Conservation (phyloP, 192 early-diverging fungal genomes). For the Rhizophagus sp. region DNA sequence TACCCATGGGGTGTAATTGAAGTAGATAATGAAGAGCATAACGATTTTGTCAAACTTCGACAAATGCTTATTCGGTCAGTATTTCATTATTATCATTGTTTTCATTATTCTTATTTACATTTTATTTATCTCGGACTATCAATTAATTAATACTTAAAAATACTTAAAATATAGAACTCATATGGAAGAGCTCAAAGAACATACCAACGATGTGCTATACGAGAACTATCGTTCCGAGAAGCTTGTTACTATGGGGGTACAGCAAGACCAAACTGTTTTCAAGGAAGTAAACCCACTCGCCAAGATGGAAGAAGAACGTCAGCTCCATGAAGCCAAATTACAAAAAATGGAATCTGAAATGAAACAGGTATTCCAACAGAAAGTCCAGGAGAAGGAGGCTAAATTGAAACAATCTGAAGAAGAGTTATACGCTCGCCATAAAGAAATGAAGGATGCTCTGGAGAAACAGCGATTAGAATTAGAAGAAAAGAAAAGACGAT, state of each 20-base stretch:
- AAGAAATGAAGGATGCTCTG: constrained; percentile 97
- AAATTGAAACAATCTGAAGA: constrained; percentile 98
- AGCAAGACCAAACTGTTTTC: constrained; percentile 79
- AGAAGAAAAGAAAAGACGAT: constrained; percentile 92
- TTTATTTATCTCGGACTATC: too few relatives aligned
- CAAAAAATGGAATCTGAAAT: constrained; percentile 99
- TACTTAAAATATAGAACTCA: constrained; percentile 67
- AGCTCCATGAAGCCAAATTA: constrained; percentile 92
- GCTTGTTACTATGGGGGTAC: constrained; percentile 80
- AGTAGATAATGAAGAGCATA: constrained; percentile 96
- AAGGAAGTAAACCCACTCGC: constrained; percentile 72
- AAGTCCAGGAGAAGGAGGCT: constrained; percentile 98
- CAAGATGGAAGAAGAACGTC: constrained; percentile 90
- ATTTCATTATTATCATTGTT: background rate
- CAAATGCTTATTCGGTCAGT: constrained; percentile 77
- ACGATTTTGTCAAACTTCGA: constrained; percentile 94
- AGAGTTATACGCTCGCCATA: constrained; percentile 94
- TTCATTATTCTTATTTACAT: background rate
- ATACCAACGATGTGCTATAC: constrained; percentile 88
- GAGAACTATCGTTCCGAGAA: constrained; percentile 96
- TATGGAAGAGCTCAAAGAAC: constrained; percentile 97
- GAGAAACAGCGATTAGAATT: constrained; percentile 93
- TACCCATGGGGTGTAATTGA: constrained; percentile 97
- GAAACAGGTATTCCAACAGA: constrained; percentile 98
- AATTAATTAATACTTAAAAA: too few relatives aligned